phyloP scores from a whole-genome alignment of 1,284 basidiomycete genomes.

The Ceratobasidium theobromae region DNA sequence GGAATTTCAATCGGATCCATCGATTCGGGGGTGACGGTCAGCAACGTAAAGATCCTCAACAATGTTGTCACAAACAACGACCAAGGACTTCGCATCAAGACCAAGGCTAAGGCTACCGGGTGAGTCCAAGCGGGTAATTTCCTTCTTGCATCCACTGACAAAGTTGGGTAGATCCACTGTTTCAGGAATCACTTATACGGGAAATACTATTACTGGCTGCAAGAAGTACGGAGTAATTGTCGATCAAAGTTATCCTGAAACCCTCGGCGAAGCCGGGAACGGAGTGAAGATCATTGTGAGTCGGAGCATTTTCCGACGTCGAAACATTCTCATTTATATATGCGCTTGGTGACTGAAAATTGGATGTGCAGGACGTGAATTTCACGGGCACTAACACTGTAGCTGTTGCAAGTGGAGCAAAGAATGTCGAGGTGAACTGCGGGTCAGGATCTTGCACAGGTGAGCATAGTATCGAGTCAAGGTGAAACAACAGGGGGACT shows the following conservation, averaged over 20 bases:
- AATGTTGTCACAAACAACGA: conserved; percentile 36
- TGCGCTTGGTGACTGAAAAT: no score
- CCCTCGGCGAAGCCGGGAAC: conserved; percentile 30
- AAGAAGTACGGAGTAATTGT: conserved; percentile 38
- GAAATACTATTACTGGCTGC: conserved; percentile 37
- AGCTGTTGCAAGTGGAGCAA: conserved; percentile 27
- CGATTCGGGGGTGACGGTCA: conserved; percentile 36
- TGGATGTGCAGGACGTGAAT: background rate
- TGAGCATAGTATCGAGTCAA: conserved; percentile 1
- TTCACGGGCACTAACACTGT: conserved; percentile 30
- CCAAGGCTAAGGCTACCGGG: conserved; percentile 36
- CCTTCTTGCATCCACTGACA: background rate
- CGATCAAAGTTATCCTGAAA: conserved; percentile 34
- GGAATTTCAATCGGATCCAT: conserved; percentile 39
- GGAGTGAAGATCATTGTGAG: conserved; percentile 19
- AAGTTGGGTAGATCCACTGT: conserved; percentile 22
- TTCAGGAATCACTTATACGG: conserved; percentile 37
- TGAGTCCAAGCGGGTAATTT: background rate
- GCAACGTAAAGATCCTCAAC: conserved; percentile 37
- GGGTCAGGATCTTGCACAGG: conserved; percentile 32
- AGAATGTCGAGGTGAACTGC: conserved; percentile 33
- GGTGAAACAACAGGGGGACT: no score
- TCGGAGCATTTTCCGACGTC: background rate
- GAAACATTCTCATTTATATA: background rate
- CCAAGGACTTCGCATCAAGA: conserved; percentile 39